Base-by-base conservation (phyloP, 2,329 filamentous ascomycete genomes). In the Bipolaris oryzae region DNA sequence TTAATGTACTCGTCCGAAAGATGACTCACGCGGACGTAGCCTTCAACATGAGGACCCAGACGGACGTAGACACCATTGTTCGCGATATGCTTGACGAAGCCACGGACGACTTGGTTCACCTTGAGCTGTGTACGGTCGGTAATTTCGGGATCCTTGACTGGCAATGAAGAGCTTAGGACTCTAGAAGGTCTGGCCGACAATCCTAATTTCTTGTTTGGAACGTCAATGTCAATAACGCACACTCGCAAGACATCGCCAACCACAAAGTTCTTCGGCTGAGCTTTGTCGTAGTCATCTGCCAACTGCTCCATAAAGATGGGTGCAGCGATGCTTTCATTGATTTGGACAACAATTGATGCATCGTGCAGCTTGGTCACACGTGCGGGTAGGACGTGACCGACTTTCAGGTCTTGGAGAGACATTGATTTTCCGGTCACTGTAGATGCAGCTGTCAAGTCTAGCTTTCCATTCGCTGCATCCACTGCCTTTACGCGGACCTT, bases 1-100 rank as follows among this genome's bases (percentile, higher is more conserved):
- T 98, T 98, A 68, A 99, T 79, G 74, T 88, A 99, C 7, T 86
- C 85, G 74, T 99, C 95, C 0, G 93, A 96, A 13, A 99, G 83
- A 74, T 98, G 93, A 9, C 89, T 86, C 50, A 98, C 89, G 65
- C 91, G 89, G 45, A 96, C 90, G 69, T 93, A 89, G 0, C 88
- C 93, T 47, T 90, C 90, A 16, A 96, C 83, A 61, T 89, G 87
- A 16, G 91, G 90, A 41, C 93, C 92, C 3, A 99, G 82, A 23
- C 88, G 84, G 44, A 99, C 85, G 69, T 97, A 96, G 1, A 99
- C 77, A 50, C 95, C 95, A 74, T 92, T 94, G 64, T 96, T 92
- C 0, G 90, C 85, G 39, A 98, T 87, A 64, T 92, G 91, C 78
- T 92, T 96, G 67, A 99, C 86, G 69, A 99, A 98, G 3, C 96